A percentile compares a stretch with the other conserved stretches of the same genome.
Evolutionary conservation across 1,284 basidiomycete genomes (phyloP).

Genomic region (Ustilago cynodontis): DNA sequence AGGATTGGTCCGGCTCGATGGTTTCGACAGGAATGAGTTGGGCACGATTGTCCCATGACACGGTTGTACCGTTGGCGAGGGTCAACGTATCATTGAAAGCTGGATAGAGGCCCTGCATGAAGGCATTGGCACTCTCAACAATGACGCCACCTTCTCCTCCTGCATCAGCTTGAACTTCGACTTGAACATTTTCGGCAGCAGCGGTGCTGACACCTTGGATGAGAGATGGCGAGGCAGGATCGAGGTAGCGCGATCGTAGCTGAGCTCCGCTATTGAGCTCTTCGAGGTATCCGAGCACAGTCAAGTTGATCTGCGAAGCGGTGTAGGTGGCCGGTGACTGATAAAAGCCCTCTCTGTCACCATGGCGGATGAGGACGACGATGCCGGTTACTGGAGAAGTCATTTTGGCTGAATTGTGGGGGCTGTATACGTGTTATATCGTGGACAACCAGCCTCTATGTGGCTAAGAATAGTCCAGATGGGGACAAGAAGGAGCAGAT

Average conservation of each 20-base stretch:
- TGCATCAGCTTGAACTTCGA: slow-evolving; percentile 70
- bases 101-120: slow-evolving; percentile 68
- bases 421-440: background rate
- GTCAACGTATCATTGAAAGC: slow-evolving; percentile 56
- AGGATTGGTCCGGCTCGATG: slow-evolving; percentile 83
- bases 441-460: background rate
- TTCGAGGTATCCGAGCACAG: slow-evolving; percentile 81
- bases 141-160: slow-evolving; percentile 86
- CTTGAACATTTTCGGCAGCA: slow-evolving; percentile 44
- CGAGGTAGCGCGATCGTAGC: slow-evolving; percentile 80
- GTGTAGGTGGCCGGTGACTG: slow-evolving; percentile 73
- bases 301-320: slow-evolving; percentile 80
- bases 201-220: slow-evolving; percentile 75
- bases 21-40: slow-evolving; percentile 79
- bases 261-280: slow-evolving; percentile 79
- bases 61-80: slow-evolving; percentile 79
- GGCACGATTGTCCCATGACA: slow-evolving; percentile 82
- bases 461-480: background rate
- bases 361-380: slow-evolving; percentile 84
- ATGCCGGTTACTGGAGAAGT: slow-evolving; percentile 76
- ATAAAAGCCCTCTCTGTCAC: slow-evolving; percentile 76
- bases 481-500: background rate
- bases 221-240: slow-evolving; percentile 72
- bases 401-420: slow-evolving; percentile 8
- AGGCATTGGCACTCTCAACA: slow-evolving; percentile 76